Evolutionary conservation across 2,329 filamentous ascomycete genomes (phyloP).

Genomic region (Diaporthe caulivora): DNA sequence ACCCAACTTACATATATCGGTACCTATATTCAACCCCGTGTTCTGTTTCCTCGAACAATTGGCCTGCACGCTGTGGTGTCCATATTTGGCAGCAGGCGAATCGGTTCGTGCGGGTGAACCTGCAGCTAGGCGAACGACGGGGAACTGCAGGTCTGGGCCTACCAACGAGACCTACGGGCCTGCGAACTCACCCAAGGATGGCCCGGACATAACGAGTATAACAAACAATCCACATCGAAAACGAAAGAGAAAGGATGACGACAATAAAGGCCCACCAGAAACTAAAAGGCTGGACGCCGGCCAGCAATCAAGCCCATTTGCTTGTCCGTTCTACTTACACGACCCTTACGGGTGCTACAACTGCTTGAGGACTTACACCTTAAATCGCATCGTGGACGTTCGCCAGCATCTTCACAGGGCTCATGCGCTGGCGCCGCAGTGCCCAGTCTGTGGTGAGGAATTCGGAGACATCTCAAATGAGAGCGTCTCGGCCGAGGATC

Average conservation of each 20-base stretch:
- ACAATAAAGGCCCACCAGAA: neutral
- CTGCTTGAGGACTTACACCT: neutral
- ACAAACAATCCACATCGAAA: neutral
- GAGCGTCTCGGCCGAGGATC: neutral
- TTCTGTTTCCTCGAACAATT: neutral
- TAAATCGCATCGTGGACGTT: slow-evolving; percentile 1
- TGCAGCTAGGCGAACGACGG: neutral
- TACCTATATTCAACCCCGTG: neutral
- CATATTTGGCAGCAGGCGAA: neutral
- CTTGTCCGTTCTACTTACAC: neutral
- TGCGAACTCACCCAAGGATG: neutral
- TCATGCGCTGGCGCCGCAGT: neutral
- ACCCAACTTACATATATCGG: neutral
- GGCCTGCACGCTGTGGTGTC: neutral
- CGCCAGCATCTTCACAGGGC: neutral
- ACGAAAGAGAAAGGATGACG: neutral
- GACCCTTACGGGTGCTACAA: neutral
- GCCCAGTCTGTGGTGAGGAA: neutral
- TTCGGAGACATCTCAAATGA: neutral
- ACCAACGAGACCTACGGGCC: neutral
- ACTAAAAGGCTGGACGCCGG: neutral
- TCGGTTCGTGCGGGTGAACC: neutral
- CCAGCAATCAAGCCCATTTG: neutral
- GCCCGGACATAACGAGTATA: neutral
- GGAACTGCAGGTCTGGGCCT: neutral